Conservation (phyloP, 2,329 filamentous ascomycete genomes). For the Colletotrichum sublineola region DNA sequence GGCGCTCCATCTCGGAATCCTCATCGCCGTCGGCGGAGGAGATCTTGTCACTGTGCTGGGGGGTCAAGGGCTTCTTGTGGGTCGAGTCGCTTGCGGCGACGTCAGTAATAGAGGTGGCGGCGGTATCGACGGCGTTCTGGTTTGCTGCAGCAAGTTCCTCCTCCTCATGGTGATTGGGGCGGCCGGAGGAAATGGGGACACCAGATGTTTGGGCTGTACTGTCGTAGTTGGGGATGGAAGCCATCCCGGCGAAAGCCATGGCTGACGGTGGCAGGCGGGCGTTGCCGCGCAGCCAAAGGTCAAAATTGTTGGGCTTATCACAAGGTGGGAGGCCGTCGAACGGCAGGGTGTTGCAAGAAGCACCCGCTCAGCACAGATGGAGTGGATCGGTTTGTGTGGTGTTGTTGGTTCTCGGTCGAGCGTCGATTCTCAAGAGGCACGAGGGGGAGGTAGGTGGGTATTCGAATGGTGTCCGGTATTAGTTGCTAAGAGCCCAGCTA, state of each 20-base stretch:
- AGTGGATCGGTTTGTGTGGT: not conserved
- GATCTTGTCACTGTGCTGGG: conserved; percentile 44
- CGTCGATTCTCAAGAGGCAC: not conserved
- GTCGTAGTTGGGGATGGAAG: conserved; percentile 62
- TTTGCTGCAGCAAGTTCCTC: conserved; percentile 45
- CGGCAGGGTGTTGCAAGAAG: conserved; percentile 18
- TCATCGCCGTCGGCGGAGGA: conserved; percentile 55
- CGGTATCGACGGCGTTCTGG: conserved; percentile 51
- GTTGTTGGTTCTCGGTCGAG: not conserved
- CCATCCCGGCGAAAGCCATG: conserved; percentile 59
- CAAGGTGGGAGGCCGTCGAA: conserved; percentile 1
- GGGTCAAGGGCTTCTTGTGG: conserved; percentile 35
- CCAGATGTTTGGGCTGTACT: conserved; percentile 60
- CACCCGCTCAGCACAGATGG: conserved; percentile 23
- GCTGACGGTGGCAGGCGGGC: not conserved
- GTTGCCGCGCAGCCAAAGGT: conserved; percentile 8
- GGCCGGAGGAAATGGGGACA: conserved; percentile 49
- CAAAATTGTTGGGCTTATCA: conserved; percentile 13
- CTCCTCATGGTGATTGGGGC: conserved; percentile 47
- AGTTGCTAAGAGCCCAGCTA: conserved; percentile 18
- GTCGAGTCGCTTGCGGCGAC: conserved; percentile 48
- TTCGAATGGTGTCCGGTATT: conserved; percentile 20
- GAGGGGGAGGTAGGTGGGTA: not conserved
- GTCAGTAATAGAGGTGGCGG: conserved; percentile 55
- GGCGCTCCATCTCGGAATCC: conserved; percentile 62